Evolutionary conservation across 225 moss, liverwort and hornwort species (phyloP), one percentile per base, ranked within the genome.

Genomic region (Neckera pumila): DNA sequence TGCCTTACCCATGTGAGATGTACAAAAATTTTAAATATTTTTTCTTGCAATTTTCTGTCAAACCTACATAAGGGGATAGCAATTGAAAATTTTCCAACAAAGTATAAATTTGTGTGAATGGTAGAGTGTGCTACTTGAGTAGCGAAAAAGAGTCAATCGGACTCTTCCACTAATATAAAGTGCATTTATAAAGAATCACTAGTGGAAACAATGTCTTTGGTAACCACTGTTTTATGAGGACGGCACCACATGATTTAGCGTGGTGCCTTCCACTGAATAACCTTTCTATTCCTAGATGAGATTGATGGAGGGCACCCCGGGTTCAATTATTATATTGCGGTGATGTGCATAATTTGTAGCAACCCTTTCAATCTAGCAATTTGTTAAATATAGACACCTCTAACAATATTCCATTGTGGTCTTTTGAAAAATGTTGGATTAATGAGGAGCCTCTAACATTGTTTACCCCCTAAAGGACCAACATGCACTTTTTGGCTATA

Each of bases 191-290:
- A 12, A n/a, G 3, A 67, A 67, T 67, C 21, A 67, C 20, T 21
- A n/a, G 21, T 22, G 1, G 12, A 67, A 67, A 67, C 20, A 7
- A 67, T 12, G 7, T 22, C 22, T 67, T 38, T 22, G 0, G 1
- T n/a, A n/a, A 21, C 12, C 7, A 67, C 12, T 1, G 1, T 22
- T 67, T 66, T n/a, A 0, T 21, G 0, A 21, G 4, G 6, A n/a
- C 1, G 1, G 2, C 12, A 66, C 12, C 4, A 66, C 6, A 66
- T 66, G 20, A 11, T 36, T 36, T 66, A 66, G 20, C 2, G 5
- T 17, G 2, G 36, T 65, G 3, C 19, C 19, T 3, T 36, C 36
- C 11, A 65, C 2, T 11, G 1, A 36, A 12, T 38, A 69, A 13
- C 69, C 12, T 23, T 38, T 7, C 38, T 38, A 38, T 69, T 69